A percentile compares a stretch with the other conserved stretches of the same genome.
phyloP scores from a whole-genome alignment of 805 yeast genomes.

The Wickerhamiella siamensis region DNA sequence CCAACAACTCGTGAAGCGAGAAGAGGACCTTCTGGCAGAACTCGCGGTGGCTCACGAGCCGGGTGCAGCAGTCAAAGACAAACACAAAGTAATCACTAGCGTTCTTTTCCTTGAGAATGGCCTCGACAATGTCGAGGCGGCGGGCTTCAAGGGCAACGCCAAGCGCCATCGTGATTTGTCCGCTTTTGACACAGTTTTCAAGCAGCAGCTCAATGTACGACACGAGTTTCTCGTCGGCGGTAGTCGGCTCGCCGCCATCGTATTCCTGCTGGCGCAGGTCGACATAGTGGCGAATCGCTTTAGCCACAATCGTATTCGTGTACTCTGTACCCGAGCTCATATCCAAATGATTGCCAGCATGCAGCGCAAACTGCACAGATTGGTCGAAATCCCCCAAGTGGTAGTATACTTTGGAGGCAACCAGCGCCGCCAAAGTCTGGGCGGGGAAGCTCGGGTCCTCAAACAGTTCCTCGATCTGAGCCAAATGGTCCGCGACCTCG shows the following conservation, averaged over 20 bases:
- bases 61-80: constrained; percentile 51
- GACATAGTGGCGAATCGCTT: constrained; percentile 77
- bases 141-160: constrained; percentile 85
- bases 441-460: constrained; percentile 71
- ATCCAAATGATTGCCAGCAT: constrained; percentile 69
- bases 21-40: constrained; percentile 56
- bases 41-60: constrained; percentile 46
- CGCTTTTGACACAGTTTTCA: constrained; percentile 52
- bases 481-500: constrained; percentile 80
- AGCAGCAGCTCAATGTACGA: constrained; percentile 78
- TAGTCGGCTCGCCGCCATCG: constrained; percentile 13
- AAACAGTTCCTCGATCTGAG: constrained; percentile 79
- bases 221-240: constrained; percentile 47
- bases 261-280: constrained; percentile 39
- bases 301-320: constrained; percentile 85
- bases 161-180: constrained; percentile 66
- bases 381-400: constrained; percentile 88
- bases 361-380: constrained; percentile 76
- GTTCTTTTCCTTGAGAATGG: constrained; percentile 30
- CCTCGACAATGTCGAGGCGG: constrained; percentile 65
- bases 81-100: constrained; percentile 31
- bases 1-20: constrained; percentile 43
- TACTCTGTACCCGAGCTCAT: constrained; percentile 66
- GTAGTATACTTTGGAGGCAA: constrained; percentile 81
- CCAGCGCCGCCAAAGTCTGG: constrained; percentile 73